Evolutionary conservation across 352 stramenopile genomes (phyloP), one percentile per base, ranked within the genome.

Genomic region (Phytophthora boehmeriae): DNA sequence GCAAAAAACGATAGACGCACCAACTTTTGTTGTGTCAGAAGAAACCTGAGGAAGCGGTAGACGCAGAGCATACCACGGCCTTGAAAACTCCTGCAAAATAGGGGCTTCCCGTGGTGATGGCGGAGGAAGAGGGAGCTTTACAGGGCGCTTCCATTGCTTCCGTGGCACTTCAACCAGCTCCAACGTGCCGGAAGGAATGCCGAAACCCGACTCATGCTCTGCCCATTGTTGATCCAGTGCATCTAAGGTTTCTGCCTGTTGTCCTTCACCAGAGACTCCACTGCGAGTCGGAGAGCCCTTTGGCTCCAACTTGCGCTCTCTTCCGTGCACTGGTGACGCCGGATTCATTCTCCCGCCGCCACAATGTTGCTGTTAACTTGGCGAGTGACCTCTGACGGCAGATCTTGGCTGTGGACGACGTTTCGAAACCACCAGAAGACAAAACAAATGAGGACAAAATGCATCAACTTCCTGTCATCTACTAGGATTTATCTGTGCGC

Each of bases 31-130:
- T 8, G 66, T 28, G 16, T 59, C 20, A 20, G 5, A 28, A 35
- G 22, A 11, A 32, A 22, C 16, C 1, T 42, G n/a, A 8, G 55
- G 51, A 50, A 64, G 34, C 11, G 56, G 64, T 5, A 73, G 50
- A 20, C 72, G 57, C 20, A 83, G 48, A 1, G 74, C 69, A 32
- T 62, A 61, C 76, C 74, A 83, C 1, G 59, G 43, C 11, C 71
- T 53, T 32, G 47, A 65, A 49, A 80, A 83, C 19, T 82, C 76
- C 0, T 73, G 64, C 10, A 80, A 54, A 28, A 86, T 80, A 0
- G 69, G 71, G 4, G 71, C 64, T 10, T 66, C 39, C 4, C 46
- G 28, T 19, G 56, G 54, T 0, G 65, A 54, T 0, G 61, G 51
- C 4, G 62, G 54, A 3, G 63, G 60, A 1, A 84, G 30, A 14